Percentiles rank a stretch among this genome's conserved stretches.
Conservation (phyloP, 2,329 filamentous ascomycete genomes). For the Metarhizium anisopliae region DNA sequence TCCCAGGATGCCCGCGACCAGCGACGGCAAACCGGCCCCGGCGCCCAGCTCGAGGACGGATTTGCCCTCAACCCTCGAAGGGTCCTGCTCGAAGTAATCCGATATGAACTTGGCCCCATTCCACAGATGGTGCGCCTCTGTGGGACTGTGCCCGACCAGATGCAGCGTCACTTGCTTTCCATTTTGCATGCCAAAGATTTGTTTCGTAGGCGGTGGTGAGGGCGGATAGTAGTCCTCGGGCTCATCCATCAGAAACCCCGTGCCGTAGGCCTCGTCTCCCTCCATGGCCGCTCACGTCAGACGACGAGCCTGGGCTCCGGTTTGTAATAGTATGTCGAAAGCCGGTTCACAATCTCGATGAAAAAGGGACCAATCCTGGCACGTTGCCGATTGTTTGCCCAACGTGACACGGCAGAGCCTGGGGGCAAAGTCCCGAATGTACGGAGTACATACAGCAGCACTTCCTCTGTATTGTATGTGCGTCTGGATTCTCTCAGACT, state of each 20-base stretch:
- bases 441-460: too few species aligned
- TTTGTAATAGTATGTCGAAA: too few species aligned
- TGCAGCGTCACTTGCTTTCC: slow-evolving; percentile 60
- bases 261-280: slow-evolving; percentile 27
- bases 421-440: too few species aligned
- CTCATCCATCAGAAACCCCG: slow-evolving; percentile 62
- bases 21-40: slow-evolving; percentile 73
- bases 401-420: too few species aligned
- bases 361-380: too few species aligned
- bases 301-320: not conserved
- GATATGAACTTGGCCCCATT: slow-evolving; percentile 76
- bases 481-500: too few species aligned
- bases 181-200: slow-evolving; percentile 59
- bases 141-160: slow-evolving; percentile 78
- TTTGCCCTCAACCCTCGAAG: slow-evolving; percentile 52
- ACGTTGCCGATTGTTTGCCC: too few species aligned
- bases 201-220: slow-evolving; percentile 64
- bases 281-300: not conserved
- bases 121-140: slow-evolving; percentile 89
- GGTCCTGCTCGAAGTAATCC: slow-evolving; percentile 64
- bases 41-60: slow-evolving; percentile 85
- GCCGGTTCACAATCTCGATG: too few species aligned
- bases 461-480: too few species aligned
- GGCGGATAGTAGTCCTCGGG: slow-evolving; percentile 73
- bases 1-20: slow-evolving; percentile 66